Percentiles rank a stretch among this genome's conserved stretches.
Evolutionary conservation across 306 rosid species (phyloP).

Genomic region (Cicer pinnatifidum): DNA sequence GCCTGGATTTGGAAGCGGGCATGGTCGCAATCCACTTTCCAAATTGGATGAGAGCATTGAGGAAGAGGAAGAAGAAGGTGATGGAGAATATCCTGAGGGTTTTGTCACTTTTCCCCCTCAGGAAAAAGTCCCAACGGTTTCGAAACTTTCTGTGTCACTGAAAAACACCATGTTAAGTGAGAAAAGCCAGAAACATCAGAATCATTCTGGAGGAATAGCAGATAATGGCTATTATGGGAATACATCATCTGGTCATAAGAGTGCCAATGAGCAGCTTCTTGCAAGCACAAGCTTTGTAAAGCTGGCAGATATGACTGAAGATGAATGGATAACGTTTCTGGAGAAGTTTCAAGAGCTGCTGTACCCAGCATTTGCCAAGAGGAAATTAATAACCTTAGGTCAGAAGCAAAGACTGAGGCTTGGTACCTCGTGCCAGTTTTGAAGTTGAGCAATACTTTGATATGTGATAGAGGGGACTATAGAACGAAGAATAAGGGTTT

Average conservation of each 20-base stretch:
- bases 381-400: constrained; percentile 70
- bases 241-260: constrained; percentile 80
- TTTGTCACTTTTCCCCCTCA: constrained; percentile 40
- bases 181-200: constrained; percentile 58
- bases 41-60: constrained; percentile 79
- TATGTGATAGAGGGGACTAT: constrained; percentile 47
- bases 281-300: constrained; percentile 82
- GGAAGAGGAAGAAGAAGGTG: constrained; percentile 71
- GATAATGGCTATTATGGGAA: constrained; percentile 59
- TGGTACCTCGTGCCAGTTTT: constrained; percentile 99
- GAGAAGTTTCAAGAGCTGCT: constrained; percentile 84
- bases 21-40: constrained; percentile 63
- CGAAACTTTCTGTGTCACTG: constrained; percentile 70
- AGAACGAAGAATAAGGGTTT: constrained; percentile 52
- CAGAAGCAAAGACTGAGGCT: constrained; percentile 96
- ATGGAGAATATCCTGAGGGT: constrained; percentile 55
- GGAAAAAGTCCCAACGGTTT: constrained; percentile 50
- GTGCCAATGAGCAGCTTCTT: constrained; percentile 95
- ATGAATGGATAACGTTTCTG: constrained; percentile 73
- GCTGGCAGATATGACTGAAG: constrained; percentile 80
- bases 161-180: constrained; percentile 62
- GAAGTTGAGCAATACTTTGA: constrained; percentile 58
- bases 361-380: constrained; percentile 73
- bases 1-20: constrained; percentile 52
- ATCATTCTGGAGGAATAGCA: constrained; percentile 55